Evolutionary conservation across 2,329 filamentous ascomycete genomes (phyloP).

Genomic region (Colletotrichum lupini): DNA sequence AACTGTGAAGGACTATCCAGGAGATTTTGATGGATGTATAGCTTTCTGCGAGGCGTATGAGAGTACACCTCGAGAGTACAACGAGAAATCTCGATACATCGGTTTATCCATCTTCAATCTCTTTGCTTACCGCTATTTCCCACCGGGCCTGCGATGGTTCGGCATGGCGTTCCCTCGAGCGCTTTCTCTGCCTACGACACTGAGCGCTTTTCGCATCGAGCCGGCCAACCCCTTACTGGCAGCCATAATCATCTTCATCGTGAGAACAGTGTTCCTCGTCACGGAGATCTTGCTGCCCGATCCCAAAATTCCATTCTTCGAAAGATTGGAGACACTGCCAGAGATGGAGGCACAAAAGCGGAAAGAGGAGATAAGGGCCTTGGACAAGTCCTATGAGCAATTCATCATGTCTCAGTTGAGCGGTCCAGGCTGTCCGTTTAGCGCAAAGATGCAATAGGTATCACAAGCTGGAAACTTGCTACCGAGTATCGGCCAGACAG

Average conservation of each 20-base stretch:
- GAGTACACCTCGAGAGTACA: not conserved
- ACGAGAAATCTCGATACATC: not conserved
- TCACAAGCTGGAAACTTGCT: not conserved
- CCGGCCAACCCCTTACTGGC: not conserved
- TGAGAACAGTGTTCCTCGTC: not conserved
- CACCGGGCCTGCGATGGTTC: not conserved
- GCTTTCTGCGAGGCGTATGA: slow-evolving; percentile 11
- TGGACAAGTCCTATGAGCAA: slow-evolving; percentile 9
- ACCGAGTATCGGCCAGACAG: not conserved
- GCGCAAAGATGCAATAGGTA: not conserved
- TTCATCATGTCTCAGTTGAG: not conserved
- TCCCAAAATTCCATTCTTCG: not conserved
- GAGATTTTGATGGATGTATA: not conserved
- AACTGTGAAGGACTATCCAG: not conserved
- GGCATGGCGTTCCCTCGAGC: not conserved
- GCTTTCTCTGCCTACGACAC: not conserved
- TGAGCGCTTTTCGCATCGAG: not conserved
- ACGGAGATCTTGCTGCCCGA: not conserved
- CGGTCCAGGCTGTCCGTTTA: not conserved
- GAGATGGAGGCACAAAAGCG: not conserved
- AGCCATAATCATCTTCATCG: not conserved
- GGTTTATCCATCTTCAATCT: not conserved
- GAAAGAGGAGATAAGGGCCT: not conserved
- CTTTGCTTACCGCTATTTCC: slow-evolving; percentile 15
- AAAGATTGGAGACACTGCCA: not conserved